phyloP scores from a whole-genome alignment of 1,284 basidiomycete species.

The Moniliella sp. region DNA sequence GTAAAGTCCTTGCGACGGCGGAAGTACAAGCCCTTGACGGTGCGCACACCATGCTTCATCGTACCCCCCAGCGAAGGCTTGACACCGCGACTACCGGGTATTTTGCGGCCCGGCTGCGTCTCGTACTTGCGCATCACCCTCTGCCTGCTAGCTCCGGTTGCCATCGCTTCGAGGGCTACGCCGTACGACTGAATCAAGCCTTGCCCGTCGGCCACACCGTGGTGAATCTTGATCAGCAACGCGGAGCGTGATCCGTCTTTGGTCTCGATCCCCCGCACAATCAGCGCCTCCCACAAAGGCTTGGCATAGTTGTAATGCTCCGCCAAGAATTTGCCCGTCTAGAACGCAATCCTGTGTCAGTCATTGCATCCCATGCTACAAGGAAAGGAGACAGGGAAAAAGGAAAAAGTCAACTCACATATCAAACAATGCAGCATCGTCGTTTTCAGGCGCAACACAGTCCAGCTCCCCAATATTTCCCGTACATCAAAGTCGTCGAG shows the following conservation, averaged over 20 bases:
- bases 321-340: too few species aligned
- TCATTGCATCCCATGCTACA: too few species aligned
- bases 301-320: conserved; percentile 28
- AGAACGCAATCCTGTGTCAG: too few species aligned
- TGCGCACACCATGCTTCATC: conserved; percentile 15
- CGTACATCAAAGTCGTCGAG: conserved; percentile 24
- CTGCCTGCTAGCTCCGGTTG: conserved; percentile 14
- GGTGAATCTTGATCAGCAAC: conserved; percentile 34
- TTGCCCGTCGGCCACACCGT: conserved; percentile 30
- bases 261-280: conserved; percentile 28
- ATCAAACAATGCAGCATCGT: too few species aligned
- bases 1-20: conserved; percentile 20
- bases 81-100: conserved; percentile 15
- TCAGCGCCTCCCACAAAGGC: conserved; percentile 29
- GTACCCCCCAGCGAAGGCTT: conserved; percentile 21
- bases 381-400: too few species aligned
- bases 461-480: conserved; percentile 24
- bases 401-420: too few species aligned
- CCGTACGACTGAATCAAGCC: conserved; percentile 33
- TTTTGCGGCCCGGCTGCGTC: conserved; percentile 10
- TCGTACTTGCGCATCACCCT: conserved; percentile 25
- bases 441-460: too few species aligned
- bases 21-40: conserved; percentile 27
- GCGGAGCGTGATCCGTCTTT: conserved; percentile 21
- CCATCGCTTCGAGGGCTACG: conserved; percentile 22